A percentile compares a stretch with the other conserved stretches of the same genome.
phyloP scores from a whole-genome alignment of 192 early-diverging fungal genomes.

The Backusella macrospora region DNA sequence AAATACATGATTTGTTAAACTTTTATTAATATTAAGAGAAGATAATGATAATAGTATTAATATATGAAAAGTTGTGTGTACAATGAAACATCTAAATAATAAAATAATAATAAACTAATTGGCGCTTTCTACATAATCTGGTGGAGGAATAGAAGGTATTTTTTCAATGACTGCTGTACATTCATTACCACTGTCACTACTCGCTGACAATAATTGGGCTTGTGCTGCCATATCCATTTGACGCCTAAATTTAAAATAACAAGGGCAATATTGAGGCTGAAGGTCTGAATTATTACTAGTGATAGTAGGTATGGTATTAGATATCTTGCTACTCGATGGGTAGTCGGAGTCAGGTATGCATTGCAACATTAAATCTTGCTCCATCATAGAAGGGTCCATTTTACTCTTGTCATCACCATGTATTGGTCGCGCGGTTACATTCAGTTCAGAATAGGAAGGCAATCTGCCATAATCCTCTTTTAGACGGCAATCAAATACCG shows the following conservation, averaged over 20 bases:
- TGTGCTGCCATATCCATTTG: conserved; percentile 33
- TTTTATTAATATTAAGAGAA: conserved; percentile 4
- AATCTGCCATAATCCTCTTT: conserved; percentile 35
- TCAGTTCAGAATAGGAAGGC: conserved; percentile 36
- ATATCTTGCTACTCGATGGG: neutral
- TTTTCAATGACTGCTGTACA: conserved; percentile 16
- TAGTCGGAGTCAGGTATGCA: conserved; percentile 14
- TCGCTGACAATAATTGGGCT: neutral
- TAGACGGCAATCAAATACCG: conserved; percentile 35
- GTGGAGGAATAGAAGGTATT: conserved; percentile 35
- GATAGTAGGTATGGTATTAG: neutral
- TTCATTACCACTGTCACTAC: conserved; percentile 1
- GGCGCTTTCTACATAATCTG: conserved; percentile 26
- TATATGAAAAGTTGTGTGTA: neutral
- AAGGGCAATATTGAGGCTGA: conserved; percentile 17
- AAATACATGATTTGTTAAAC: neutral
- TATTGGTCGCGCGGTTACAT: conserved; percentile 8
- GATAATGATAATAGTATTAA: neutral
- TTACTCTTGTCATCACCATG: conserved; percentile 12
- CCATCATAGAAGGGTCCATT: neutral
- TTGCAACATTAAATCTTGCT: conserved; percentile 23
- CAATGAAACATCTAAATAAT: neutral
- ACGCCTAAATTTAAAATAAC: conserved; percentile 28
- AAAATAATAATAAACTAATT: neutral
- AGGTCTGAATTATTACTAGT: neutral